Evolutionary conservation across 768 basidiomycete genomes (phyloP), one percentile per base, ranked within the genome.

Genomic region (Amanita jacksonii): DNA sequence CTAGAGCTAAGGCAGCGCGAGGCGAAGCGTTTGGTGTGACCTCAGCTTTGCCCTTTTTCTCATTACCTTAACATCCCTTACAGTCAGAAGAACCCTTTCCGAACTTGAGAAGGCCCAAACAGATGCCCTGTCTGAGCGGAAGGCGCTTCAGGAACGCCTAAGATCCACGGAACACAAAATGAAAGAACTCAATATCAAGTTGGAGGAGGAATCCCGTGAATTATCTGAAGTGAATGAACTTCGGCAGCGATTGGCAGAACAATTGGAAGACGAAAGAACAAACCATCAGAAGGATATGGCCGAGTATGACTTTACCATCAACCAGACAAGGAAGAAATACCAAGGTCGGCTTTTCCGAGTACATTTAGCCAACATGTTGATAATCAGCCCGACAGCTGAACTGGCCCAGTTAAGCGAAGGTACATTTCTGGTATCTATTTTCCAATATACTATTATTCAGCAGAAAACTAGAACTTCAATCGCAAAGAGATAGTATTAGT

Each of bases 321-420:
- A 87, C 51, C 86, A 88, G 57, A 87, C 85, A 2, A 74, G 82
- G 49, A 85, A 88, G 69, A 88, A 86, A 57, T 88, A 90, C 53
- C 86, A 90, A 72, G 77, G 85, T 82, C 60, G 45, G 59, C 1
- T 32, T n/a, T 22, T 12, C 9, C 22, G 5, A 23, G 5, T 6
- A 15, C 32, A 38, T 30, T 18, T 23, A 12, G n/a, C 31, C n/a
- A 13, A 25, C 28, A 46, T 40, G 25, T n/a, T 31, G 41, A 12
- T 25, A 31, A 25, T 37, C 8, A 19, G 6, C 32, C 34, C 40
- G 3, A 13, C 35, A 87, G 86, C 77, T 22, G 85, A 89, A 57
- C 66, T 89, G 27, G 80, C 84, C 1, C 82, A 84, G 52, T 62
- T 89, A 10, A 86, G 80, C 52, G 85, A 88, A 74, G 85, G 85